Percentiles rank a stretch among this genome's conserved stretches.
Conservation (phyloP, 805 yeast genomes). For the Spathaspora sp. region DNA sequence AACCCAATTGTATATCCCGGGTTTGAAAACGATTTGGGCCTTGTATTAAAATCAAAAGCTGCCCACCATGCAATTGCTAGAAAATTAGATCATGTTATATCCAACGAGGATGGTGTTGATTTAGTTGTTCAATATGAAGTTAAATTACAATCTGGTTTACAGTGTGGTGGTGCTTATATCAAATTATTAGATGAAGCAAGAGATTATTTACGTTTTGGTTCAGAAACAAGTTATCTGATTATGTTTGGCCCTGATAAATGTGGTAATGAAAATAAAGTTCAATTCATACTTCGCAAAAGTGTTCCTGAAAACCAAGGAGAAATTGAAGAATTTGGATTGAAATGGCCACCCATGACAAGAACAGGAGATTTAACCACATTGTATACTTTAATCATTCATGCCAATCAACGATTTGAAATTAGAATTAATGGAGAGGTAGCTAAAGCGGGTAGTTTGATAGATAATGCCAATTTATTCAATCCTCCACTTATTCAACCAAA, state of each 20-base stretch:
- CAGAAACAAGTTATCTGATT: constrained; percentile 71
- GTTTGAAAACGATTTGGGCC: constrained; percentile 63
- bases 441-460: constrained; percentile 64
- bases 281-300: constrained; percentile 64
- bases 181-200: constrained; percentile 55
- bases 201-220: constrained; percentile 48
- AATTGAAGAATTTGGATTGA: constrained; percentile 66
- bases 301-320: constrained; percentile 48
- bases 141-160: constrained; percentile 71
- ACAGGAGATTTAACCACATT: constrained; percentile 55
- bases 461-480: constrained; percentile 45
- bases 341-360: constrained; percentile 64
- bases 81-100: constrained; percentile 52
- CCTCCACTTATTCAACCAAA: constrained; percentile 70
- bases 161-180: constrained; percentile 88
- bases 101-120: constrained; percentile 57
- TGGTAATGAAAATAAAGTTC: constrained; percentile 76
- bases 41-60: constrained; percentile 72
- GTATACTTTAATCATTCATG: constrained; percentile 72
- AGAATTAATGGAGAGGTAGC: constrained; percentile 77
- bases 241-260: constrained; percentile 97
- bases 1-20: constrained; percentile 48
- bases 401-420: constrained; percentile 69
- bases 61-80: constrained; percentile 81
- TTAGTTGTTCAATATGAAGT: constrained; percentile 88